phyloP scores from a whole-genome alignment of 176 grass and related monocot genomes.

The Zea luxurians region DNA sequence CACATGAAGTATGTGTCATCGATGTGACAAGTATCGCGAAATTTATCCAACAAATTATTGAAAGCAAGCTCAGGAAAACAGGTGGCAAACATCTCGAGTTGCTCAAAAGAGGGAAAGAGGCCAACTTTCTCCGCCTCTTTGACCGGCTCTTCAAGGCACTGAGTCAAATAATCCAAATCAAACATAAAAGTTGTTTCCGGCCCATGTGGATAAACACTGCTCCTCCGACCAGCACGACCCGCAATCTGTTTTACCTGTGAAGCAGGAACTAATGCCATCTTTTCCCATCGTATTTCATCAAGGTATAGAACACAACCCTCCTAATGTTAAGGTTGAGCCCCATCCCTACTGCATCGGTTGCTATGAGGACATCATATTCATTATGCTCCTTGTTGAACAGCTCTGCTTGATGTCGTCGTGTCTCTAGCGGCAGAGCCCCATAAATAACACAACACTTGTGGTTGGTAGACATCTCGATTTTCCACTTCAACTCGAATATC shows the following conservation, averaged over 20 bases:
- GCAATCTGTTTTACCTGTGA: conserved; percentile 98
- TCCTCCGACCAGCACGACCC: conserved; percentile 83
- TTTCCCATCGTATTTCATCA: conserved; percentile 86
- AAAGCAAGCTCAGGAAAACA: conserved; percentile 62
- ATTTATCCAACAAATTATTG: conserved; percentile 73
- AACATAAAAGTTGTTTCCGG: conserved; percentile 69
- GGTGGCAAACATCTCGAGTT: conserved; percentile 86
- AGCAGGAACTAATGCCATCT: conserved; percentile 66
- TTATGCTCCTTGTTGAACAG: conserved; percentile 89
- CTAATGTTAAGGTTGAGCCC: conserved; percentile 97
- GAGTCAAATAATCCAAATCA: conserved; percentile 86
- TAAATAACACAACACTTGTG: conserved; percentile 97
- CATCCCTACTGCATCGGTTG: conserved; percentile 91
- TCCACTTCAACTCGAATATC: conserved; percentile 89
- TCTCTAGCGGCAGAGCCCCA: conserved; percentile 84
- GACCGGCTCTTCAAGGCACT: conserved; percentile 84
- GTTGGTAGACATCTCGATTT: conserved; percentile 87
- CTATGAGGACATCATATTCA: conserved; percentile 84
- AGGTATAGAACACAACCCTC: conserved; percentile 77
- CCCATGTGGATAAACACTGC: conserved; percentile 84
- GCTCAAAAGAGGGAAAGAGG: conserved; percentile 91
- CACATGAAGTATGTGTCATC: conserved; percentile 88
- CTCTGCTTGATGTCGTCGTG: conserved; percentile 72
- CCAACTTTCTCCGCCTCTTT: conserved; percentile 71
- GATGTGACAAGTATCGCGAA: conserved; percentile 72